Percentiles rank a stretch among this genome's conserved stretches.
Evolutionary conservation across 805 yeast species (phyloP).

Genomic region (Saccharomycopsis vini): DNA sequence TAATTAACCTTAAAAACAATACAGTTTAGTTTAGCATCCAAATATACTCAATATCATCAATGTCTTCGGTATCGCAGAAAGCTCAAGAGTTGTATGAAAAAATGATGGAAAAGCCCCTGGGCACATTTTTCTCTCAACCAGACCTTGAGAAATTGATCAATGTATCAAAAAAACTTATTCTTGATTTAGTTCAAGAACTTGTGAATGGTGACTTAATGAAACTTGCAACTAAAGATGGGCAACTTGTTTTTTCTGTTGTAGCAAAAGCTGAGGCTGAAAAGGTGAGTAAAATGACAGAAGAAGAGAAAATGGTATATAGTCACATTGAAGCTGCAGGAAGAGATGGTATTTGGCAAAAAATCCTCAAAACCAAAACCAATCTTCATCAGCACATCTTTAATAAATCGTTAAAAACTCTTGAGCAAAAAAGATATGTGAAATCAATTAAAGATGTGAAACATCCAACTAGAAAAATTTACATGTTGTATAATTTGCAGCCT

Average conservation of each 20-base stretch:
- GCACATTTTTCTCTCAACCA: constrained; percentile 52
- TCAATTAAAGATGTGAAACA: constrained; percentile 82
- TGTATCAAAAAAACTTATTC: constrained; percentile 33
- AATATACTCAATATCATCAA: too few relatives aligned
- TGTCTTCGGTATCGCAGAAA: constrained; percentile 26
- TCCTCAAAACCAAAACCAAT: constrained; percentile 79
- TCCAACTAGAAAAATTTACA: constrained; percentile 92
- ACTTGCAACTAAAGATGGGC: constrained; percentile 57
- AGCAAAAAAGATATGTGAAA: constrained; percentile 75
- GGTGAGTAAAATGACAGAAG: constrained; percentile 68
- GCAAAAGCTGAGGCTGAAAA: constrained; percentile 66
- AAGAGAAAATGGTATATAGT: constrained; percentile 85
- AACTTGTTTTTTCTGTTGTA: constrained; percentile 67
- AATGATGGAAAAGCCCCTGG: constrained; percentile 47
- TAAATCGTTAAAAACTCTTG: constrained; percentile 73
- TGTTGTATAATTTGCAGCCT: constrained; percentile 90
- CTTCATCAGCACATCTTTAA: constrained; percentile 86
- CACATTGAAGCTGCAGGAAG: constrained; percentile 88
- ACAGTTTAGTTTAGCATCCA: too few relatives aligned
- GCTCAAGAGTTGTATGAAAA: constrained; percentile 53
- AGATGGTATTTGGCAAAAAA: constrained; percentile 95
- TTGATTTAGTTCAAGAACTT: constrained; percentile 35
- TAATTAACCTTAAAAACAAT: too few relatives aligned
- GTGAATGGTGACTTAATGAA: constrained; percentile 25
- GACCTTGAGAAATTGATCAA: constrained; percentile 51